Conservation (phyloP, 805 yeast genomes). For the Ogataea saltuana region DNA sequence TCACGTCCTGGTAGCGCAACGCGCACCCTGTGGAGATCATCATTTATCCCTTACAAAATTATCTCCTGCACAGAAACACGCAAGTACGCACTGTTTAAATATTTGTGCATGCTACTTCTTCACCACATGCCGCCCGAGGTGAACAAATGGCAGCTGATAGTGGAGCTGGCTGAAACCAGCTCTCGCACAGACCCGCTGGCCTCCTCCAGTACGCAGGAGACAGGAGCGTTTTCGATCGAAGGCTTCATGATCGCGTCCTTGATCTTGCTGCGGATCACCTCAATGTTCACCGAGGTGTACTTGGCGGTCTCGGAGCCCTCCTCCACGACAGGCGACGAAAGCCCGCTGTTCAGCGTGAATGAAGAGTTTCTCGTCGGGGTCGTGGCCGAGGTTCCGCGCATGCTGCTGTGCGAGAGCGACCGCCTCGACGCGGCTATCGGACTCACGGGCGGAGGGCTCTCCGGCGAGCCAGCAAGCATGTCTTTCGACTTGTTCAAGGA, state of each 20-base stretch:
- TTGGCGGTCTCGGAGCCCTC: constrained; percentile 19
- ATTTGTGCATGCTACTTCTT: too few species aligned
- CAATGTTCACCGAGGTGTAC: constrained; percentile 22
- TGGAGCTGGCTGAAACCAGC: constrained; percentile 12
- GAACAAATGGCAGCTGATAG: constrained; percentile 10
- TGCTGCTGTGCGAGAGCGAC: constrained; percentile 1
- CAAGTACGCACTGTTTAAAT: too few species aligned
- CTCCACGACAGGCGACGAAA: constrained; percentile 17
- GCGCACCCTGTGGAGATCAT: too few species aligned
- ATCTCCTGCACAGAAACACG: too few species aligned
- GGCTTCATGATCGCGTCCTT: constrained; percentile 19
- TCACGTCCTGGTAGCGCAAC: too few species aligned
- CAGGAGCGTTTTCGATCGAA: constrained; percentile 18
- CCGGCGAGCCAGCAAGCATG: constrained; percentile 1
- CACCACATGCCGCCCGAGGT: not conserved
- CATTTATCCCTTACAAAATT: too few species aligned
- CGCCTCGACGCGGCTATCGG: not conserved
- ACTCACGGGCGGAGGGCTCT: constrained; percentile 4
- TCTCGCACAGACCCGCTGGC: constrained; percentile 2
- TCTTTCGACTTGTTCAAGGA: constrained; percentile 21
- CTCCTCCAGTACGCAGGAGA: constrained; percentile 1
- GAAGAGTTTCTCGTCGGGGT: constrained; percentile 5
- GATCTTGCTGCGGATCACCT: constrained; percentile 13
- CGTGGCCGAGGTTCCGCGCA: constrained; percentile 1
- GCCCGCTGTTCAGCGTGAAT: constrained; percentile 6